These are phyloP conservation scores for Stagonosporopsis chrysanthemi DNA, from an alignment of 2,329 filamentous ascomycete genomes.

Conservation along the genomic window DNA sequence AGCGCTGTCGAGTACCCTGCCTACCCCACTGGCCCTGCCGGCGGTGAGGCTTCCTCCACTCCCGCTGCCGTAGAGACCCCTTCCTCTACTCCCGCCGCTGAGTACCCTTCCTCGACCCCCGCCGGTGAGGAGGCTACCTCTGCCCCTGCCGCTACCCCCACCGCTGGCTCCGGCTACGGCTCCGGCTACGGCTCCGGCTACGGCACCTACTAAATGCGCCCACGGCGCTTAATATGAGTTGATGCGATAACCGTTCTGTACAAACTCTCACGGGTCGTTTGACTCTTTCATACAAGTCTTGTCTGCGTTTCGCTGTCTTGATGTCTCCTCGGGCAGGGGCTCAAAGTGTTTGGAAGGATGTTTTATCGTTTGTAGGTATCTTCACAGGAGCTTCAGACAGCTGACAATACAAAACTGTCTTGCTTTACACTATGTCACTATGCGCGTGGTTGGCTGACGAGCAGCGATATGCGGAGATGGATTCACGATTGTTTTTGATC, in stretches of 20 bases:
- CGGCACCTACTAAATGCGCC: conserved; percentile 33
- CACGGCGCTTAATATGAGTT: conserved; percentile 24
- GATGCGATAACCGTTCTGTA: conserved; percentile 27
- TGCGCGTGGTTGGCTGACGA: conserved; percentile 9
- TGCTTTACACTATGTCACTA: conserved; percentile 9
- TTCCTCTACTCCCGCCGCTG: conserved; percentile 6
- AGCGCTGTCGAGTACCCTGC: conserved; percentile 24
- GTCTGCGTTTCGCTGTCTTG: conserved; percentile 30
- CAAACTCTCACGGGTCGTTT: conserved; percentile 30
- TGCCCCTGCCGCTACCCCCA: conserved; percentile 23
- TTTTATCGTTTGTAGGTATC: conserved; percentile 29
- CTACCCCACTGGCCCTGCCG: conserved; percentile 17
- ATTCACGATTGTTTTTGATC: conserved; percentile 16
- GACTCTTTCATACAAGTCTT: conserved; percentile 37
- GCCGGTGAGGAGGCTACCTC: conserved; percentile 22
- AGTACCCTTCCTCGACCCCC: conserved; percentile 19
- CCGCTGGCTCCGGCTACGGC: conserved; percentile 27
- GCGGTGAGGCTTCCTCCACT: conserved; percentile 15
- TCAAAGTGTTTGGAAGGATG: conserved; percentile 23
- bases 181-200: conserved; percentile 28
- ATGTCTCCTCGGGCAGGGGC: conserved; percentile 32
- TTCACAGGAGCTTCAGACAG: conserved; percentile 17
- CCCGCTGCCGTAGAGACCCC: conserved; percentile 20
- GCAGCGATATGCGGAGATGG: conserved; percentile 6
- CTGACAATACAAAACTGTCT: conserved; percentile 20